A percentile compares a stretch with the other conserved stretches of the same genome.
Evolutionary conservation across 2,329 filamentous ascomycete species (phyloP).

Genomic region (Aschersonia sp.): DNA sequence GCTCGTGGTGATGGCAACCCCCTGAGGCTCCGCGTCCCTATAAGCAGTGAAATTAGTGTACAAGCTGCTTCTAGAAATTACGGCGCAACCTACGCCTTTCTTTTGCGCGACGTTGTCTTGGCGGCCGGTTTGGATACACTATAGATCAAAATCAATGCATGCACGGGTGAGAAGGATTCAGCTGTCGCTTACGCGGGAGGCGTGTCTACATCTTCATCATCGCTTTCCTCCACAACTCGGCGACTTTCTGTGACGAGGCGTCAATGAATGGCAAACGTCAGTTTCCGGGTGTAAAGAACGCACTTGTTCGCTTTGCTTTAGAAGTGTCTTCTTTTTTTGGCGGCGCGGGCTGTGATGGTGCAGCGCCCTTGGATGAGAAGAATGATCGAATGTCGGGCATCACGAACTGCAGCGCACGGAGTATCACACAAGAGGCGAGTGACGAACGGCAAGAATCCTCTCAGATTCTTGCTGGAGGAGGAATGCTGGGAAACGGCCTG

Average conservation of each 20-base stretch:
- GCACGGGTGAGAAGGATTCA: neutral
- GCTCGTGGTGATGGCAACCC: conserved; percentile 37
- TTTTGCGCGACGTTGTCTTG: conserved; percentile 29
- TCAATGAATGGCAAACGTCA: neutral
- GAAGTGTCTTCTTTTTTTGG: conserved; percentile 30
- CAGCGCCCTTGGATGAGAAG: conserved; percentile 62
- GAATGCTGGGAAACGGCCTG: too few relatives aligned
- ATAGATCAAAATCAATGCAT: neutral
- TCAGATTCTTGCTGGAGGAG: too few relatives aligned
- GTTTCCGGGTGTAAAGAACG: conserved; percentile 7
- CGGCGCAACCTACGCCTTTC: conserved; percentile 28
- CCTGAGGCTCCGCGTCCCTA: conserved; percentile 28
- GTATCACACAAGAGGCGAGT: neutral
- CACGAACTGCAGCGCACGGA: conserved; percentile 1
- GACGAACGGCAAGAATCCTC: too few relatives aligned
- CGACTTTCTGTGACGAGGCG: conserved; percentile 28
- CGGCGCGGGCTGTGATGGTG: conserved; percentile 30
- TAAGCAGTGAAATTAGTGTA: neutral
- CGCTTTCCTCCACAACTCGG: conserved; percentile 69
- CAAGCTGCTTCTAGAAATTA: neutral
- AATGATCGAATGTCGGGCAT: conserved; percentile 93
- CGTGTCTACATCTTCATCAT: conserved; percentile 47
- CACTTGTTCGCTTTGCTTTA: conserved; percentile 31
- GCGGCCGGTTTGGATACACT: conserved; percentile 37
- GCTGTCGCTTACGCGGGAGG: too few relatives aligned